Evolutionary conservation across 345 rosid genomes (phyloP), one percentile per base, ranked within the genome.

Genomic region (Erysimum cheiranthoides): DNA sequence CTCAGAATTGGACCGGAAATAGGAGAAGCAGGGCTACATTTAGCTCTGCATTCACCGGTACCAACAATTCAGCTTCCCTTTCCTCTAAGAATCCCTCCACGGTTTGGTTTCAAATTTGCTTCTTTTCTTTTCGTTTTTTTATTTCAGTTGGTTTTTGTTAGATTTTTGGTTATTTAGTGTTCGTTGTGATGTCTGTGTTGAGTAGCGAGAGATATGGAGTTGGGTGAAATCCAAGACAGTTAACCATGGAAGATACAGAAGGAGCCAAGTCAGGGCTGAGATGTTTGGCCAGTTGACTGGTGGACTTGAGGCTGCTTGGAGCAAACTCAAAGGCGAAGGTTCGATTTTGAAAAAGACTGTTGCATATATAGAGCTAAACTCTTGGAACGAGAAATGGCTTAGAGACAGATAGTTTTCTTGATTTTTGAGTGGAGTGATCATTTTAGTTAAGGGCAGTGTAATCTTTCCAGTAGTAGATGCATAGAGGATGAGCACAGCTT

Each of bases 291-390:
- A 90, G 82, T 76, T 95, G 69, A 92, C 93, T 0, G 83, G 88
- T 59, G 96, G 97, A n/a, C 99, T 95, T 11, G 99, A 95, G 60
- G 73, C 97, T 47, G 97, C 99, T 80, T 95, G 99, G 99, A 90
- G 71, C 83, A 95, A 89, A 85, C 97, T 95, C 76, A 95, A 86
- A 87, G 99, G 97, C 70, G 93, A 82, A 90, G 99, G 97, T 95
- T 78, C 46, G 46, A 30, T 0, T 35, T 76, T 49, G 50, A 68
- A 30, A 45, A 58, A 38, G 45, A 10, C 45, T 43, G 16, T 4
- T 16, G 13, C 6, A 47, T 17, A 39, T 39, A 39, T 5, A 45
- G 4, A 53, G 56, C 17, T 32, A 17, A 28, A 3, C 56, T 65
- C 28, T 40, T 42, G 12, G 18, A 69, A 69, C 18, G 17, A 68